Base-by-base conservation (phyloP, 2,329 filamentous ascomycete species). In the Microsporum ferrugineum region DNA sequence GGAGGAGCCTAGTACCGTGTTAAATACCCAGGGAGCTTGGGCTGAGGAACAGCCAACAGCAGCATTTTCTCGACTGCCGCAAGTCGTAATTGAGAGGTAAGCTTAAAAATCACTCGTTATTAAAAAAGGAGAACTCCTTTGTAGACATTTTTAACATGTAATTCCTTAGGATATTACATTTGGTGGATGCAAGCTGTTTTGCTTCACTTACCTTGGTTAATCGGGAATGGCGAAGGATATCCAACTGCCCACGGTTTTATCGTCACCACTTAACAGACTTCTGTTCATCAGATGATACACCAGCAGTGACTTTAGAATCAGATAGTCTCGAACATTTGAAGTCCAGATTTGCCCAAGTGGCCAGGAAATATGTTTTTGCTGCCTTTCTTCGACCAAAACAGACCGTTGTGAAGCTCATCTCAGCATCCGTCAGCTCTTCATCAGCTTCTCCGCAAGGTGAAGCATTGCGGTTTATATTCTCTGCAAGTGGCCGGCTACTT, bases 401-500 rank as follows among this genome's bases (percentile, higher is more conserved):
- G 68, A 91, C 87, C 4, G 78, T 88, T 51, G 82, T 95, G 68
- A 91, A 88, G 70, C 79, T 96, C 58, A 85, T 95, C 10, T 94
- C 89, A 41, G 89, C 87, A 57, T 91, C 88, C 4, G 89, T 89
- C 66, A 92, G 88, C 70, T 91, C 89, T 0, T 90, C 88, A 1
- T 89, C 89, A 27, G 82, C 82, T 1, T 87, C 87, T 64, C 90
- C 89, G 0, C 87, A 88, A 38, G 88, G 89, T 36, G 90, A 95
- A 72, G 89, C 89, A 53, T 89, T 95, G 76, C 88, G 89, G 60
- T 95, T 95, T 72, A 85, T 83, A 64, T 84, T 89, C 62, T 95
- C 90, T 1, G 84, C 88, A 4, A 84, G 82, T 60, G 89, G 89
- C 1, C 84, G 87, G 66, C 83, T 86, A 66, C 75, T 95, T 34